A percentile compares a stretch with the other conserved stretches of the same genome.
phyloP scores from a whole-genome alignment of 805 yeast species.

The Kockiozyma suomiensis region DNA sequence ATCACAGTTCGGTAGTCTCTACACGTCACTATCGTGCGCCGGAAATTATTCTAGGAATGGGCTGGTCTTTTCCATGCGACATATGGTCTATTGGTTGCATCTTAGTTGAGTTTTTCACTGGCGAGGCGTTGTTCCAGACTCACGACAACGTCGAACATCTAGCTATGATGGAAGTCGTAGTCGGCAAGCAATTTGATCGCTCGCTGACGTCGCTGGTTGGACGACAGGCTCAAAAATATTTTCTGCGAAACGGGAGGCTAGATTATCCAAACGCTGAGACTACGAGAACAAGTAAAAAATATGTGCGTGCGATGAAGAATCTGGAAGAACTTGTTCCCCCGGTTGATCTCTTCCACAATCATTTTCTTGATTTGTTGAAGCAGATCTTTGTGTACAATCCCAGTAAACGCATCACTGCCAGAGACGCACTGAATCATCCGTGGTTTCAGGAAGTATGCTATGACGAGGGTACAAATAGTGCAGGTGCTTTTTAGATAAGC shows the following conservation, averaged over 20 bases:
- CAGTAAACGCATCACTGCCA: constrained; percentile 67
- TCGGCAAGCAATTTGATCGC: constrained; percentile 51
- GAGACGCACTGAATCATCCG: constrained; percentile 75
- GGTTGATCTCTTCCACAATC: constrained; percentile 17
- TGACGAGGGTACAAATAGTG: constrained; percentile 21
- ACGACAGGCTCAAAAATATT: constrained; percentile 35
- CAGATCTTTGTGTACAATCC: constrained; percentile 74
- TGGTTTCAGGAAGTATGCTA: constrained; percentile 56
- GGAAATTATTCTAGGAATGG: constrained; percentile 89
- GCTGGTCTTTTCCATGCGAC: constrained; percentile 97
- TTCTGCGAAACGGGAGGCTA: constrained; percentile 38
- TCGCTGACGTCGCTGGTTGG: constrained; percentile 37
- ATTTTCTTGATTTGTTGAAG: constrained; percentile 67
- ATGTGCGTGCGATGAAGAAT: constrained; percentile 45
- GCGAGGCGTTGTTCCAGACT: constrained; percentile 92
- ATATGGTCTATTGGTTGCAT: constrained; percentile 97
- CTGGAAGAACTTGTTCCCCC: constrained; percentile 39
- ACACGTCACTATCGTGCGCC: constrained; percentile 98
- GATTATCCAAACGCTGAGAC: constrained; percentile 46
- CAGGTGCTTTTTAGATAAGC: background rate
- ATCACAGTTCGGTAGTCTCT: constrained; percentile 87
- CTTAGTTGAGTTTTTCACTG: constrained; percentile 84
- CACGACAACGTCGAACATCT: constrained; percentile 93
- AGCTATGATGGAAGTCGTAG: constrained; percentile 88
- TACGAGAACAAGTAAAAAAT: constrained; percentile 41